Evolutionary conservation across 495 filamentous ascomycete species (phyloP).

Genomic region (Xylaria flabelliformis): DNA sequence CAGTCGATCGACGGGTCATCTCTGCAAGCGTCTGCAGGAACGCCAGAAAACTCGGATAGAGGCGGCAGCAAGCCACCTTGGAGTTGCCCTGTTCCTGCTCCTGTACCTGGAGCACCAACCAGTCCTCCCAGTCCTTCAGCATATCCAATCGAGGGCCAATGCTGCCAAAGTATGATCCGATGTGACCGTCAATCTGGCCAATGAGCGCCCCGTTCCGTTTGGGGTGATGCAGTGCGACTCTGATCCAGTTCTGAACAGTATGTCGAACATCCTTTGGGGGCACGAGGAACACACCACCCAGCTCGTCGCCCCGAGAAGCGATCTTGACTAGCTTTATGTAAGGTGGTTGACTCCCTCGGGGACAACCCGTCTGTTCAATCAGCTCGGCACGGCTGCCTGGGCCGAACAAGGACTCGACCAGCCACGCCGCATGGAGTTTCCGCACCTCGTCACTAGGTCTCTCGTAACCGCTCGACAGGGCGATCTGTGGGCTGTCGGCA

Average conservation of each 20-base stretch:
- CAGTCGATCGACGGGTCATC: neutral
- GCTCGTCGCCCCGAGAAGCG: neutral
- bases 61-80: neutral
- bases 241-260: neutral
- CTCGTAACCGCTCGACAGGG: neutral
- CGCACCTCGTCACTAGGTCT: neutral
- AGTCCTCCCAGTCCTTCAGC: neutral
- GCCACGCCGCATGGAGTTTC: neutral
- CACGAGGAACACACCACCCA: neutral
- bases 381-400: neutral
- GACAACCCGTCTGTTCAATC: neutral
- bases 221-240: neutral
- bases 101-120: conserved; percentile 18
- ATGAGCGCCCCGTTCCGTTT: conserved; percentile 3
- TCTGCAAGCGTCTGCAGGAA: conserved; percentile 18
- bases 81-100: neutral
- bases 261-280: neutral
- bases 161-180: neutral
- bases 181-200: neutral
- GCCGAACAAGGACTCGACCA: conserved; percentile 8
- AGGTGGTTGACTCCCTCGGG: too few species aligned
- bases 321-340: neutral
- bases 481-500: neutral
- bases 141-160: neutral
- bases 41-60: conserved; percentile 19